Evolutionary conservation across 331 rosid species (phyloP), one percentile per base, ranked within the genome.

Genomic region (Cydonia oblonga): DNA sequence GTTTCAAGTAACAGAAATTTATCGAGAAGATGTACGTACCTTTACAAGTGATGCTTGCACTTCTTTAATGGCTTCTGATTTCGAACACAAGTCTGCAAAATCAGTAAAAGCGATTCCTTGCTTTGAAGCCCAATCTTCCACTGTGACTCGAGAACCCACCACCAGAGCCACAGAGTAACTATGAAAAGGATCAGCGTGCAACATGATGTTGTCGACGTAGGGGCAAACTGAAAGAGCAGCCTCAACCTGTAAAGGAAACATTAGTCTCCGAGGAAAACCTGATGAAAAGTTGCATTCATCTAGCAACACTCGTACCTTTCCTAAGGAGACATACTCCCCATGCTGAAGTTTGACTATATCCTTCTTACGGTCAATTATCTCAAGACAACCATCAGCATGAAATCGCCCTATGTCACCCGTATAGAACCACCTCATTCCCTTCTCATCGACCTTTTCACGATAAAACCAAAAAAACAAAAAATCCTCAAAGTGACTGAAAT

Each of bases 271-370:
- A 46, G 52, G 79, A 51, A 77, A 62, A 72, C 23, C 26, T 38
- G 22, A 61, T 40, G 23, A 73, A 80, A 42, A 42, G 23, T 33
- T 58, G 64, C 57, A 79, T 22, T 68, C 60, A 71, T 63, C 69
- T 68, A 29, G 49, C 62, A 77, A 61, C 13, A 25, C 54, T 22
- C 78, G 18, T 83, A 88, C 99, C 99, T 95, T 95, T 82, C 97
- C 99, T 70, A 95, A 74, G 77, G 99, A 95, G 82, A 95, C 96
- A 69, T 95, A 95, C 77, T 95, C 96, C 78, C 99, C 99, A 78
- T 91, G 96, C 83, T 95, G 99, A 81, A 95, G 93, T 79, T 95
- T 95, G 80, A 95, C 93, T 56, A 95, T 95, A 84, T 95, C 99
- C 86, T 95, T 95, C 84, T 88, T 95, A 65, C 97, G 88, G 83